Evolutionary conservation across 768 basidiomycete species (phyloP), one percentile per base, ranked within the genome.

Genomic region (Lentinula sp.): DNA sequence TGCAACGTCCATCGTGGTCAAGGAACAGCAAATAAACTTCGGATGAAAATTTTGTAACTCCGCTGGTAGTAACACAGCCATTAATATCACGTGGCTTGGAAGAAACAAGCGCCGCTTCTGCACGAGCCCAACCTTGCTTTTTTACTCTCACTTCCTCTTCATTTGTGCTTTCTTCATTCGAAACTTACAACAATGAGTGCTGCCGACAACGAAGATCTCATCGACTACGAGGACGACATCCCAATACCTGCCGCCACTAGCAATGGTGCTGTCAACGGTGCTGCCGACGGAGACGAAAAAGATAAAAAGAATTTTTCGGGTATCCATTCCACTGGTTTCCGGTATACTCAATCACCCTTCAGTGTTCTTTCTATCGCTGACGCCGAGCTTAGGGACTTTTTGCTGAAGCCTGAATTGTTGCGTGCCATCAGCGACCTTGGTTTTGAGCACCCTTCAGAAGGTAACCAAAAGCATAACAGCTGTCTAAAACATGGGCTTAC

Each of bases 371-470:
- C 65, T 48, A 32, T 13, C 63, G 23, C 55, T 62, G 48, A 48
- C 57, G 63, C 68, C 68, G 67, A 53, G 64, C 59, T 21, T 69
- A 97, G 95, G 74, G 97, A 99, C 74, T 99, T 99, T 81, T 79
- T 99, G 73, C 79, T 98, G 75, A 99, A 98, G 78, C 93, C 97
- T 42, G 97, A 98, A 73, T 75, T 99, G 63, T 83, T 98, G 68
- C 89, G 97, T 62, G 95, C 97, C 54, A 99, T 99, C 73, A 95
- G 93, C 75, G 97, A 99, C 70, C 80, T 99, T n/a, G 97, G 97
- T 73, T 99, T 99, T 70, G 97, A 99, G 75, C 97, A 99, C 77
- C 97, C 97, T 59, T 98, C 96, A 55, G 97, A 99, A 84, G 97
- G 97, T 97, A 67, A 78, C 5, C 7, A 53, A 10, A 28, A 28